Base-by-base conservation (phyloP, 1,139 yeast genomes). In the Yueomyces sp. region DNA sequence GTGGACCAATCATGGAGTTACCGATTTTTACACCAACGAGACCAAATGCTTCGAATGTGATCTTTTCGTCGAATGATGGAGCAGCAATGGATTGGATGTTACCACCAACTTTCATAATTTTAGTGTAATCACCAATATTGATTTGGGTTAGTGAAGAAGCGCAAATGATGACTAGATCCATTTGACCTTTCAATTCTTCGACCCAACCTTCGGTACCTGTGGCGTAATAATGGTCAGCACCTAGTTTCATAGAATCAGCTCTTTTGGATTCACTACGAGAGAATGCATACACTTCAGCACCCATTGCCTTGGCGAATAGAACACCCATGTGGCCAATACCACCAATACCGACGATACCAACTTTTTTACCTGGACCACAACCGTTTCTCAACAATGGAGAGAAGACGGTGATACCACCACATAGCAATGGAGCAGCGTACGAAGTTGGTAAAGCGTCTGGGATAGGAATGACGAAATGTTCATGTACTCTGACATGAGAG, bases 231-330 rank as follows among this genome's bases (percentile, higher is more conserved):
- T 66, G 65, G 50, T 70, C 69, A 27, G 78, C 78, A 37, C 81
- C 81, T 60, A 76, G 60, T 48, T 69, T 62, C 31, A 63, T 6
- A 9, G 80, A 78, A 49, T 75, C 77, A 37, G 64, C 73, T 51
- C 66, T 69, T 59, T 76, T 76, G 19, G 19, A 19, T 19, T 76
- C 38, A 67, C 51, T 57, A 60, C 81, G 66, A 26, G 79, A 73
- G 53, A 76, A 67, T 2, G 75, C 78, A 47, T 67, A 65, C 11
- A 75, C 78, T 48, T 75, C 70, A 27, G 78, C 77, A 36, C 79
- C 81, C 50, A 76, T 54, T 4, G 79, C 80, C 49, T 70, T 68
- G 41, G 79, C 72, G 49, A 75, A 19, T 19, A 19, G 19, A 19
- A 19, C 19, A 19, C 19, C 19, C 19, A 19, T 19, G 19, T 19